These are phyloP conservation scores for Teunomyces barrocoloradensis DNA, from an alignment of 805 yeast genomes.

Conservation along the genomic window DNA sequence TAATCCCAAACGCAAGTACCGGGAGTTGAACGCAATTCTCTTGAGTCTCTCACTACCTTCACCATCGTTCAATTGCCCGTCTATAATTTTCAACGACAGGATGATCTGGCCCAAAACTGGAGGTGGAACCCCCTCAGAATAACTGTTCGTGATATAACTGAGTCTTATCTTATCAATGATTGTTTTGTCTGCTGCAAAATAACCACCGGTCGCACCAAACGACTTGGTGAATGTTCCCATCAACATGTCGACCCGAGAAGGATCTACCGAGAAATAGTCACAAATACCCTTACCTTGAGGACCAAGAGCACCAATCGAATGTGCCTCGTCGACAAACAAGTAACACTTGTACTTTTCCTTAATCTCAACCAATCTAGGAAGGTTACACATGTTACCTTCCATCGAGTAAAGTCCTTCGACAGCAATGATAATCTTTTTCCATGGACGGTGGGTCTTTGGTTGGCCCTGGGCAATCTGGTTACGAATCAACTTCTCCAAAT, in stretches of 20 bases:
- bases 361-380: slow-evolving; percentile 71
- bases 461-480: slow-evolving; percentile 92
- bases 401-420: slow-evolving; percentile 91
- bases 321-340: slow-evolving; percentile 95
- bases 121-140: slow-evolving; percentile 87
- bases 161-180: slow-evolving; percentile 74
- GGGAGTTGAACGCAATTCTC: slow-evolving; percentile 92
- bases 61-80: slow-evolving; percentile 83
- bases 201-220: slow-evolving; percentile 99
- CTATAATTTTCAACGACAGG: slow-evolving; percentile 73
- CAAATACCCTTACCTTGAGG: slow-evolving; percentile 92
- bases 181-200: slow-evolving; percentile 72
- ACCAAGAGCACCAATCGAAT: slow-evolving; percentile 98
- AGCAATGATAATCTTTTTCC: slow-evolving; percentile 82
- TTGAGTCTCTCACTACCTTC: slow-evolving; percentile 90
- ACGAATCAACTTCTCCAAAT: slow-evolving; percentile 71
- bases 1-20: slow-evolving; percentile 87
- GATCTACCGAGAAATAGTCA: slow-evolving; percentile 82
- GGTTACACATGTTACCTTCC: slow-evolving; percentile 88
- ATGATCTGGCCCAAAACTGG: slow-evolving; percentile 87
- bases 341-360: slow-evolving; percentile 85
- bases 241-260: slow-evolving; percentile 73
- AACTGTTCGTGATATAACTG: slow-evolving; percentile 66
- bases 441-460: slow-evolving; percentile 92
- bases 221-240: slow-evolving; percentile 99